Evolutionary conservation across 2,329 filamentous ascomycete species (phyloP), one percentile per base, ranked within the genome.

Genomic region (Pseudogymnoascus sp.): DNA sequence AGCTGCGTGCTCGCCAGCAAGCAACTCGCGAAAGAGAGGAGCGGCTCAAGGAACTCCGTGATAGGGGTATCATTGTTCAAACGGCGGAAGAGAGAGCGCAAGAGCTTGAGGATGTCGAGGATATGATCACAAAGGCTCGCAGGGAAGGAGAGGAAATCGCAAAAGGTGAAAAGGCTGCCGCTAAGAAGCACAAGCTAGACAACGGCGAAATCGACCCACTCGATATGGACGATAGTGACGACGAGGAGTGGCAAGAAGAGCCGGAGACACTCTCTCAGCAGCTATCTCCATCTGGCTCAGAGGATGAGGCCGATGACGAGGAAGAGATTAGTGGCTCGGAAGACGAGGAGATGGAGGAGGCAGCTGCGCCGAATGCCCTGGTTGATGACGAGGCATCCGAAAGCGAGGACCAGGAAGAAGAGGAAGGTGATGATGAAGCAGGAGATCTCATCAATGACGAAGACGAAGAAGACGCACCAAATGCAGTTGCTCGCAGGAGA

Each of bases 61-160:
- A 88, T 9, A 91, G 89, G 73, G 94, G 94, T 6, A 81, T 97
- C 25, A 78, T 88, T 22, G 79, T 97, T 16, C 88, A 92, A 72
- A 96, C 90, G 0, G 85, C 87, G 2, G 93, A 97, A 73, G 92
- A 99, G 72, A 85, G 90, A 18, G 89, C 92, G 70, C 84, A 85
- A 35, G 88, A 96, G 71, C 85, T 91, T 73, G 86, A 89, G 62
- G 86, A 92, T 63, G 85, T 96, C 11, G 94, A 97, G 67, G 88
- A 97, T 69, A 82, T 97, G 63, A 84, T 97, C 25, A 88, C 93
- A 57, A 92, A 87, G 68, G 93, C 92, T 18, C 82, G 92, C 62
- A 81, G 86, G 64, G 90, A 97, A 71, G 92, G 87, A 1, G 83
- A 89, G 47, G 86, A 88, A 66, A 86, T 97, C 58, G 88, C 87